phyloP scores from a whole-genome alignment of 495 filamentous ascomycete species.

The Jackrogersella multiformis region DNA sequence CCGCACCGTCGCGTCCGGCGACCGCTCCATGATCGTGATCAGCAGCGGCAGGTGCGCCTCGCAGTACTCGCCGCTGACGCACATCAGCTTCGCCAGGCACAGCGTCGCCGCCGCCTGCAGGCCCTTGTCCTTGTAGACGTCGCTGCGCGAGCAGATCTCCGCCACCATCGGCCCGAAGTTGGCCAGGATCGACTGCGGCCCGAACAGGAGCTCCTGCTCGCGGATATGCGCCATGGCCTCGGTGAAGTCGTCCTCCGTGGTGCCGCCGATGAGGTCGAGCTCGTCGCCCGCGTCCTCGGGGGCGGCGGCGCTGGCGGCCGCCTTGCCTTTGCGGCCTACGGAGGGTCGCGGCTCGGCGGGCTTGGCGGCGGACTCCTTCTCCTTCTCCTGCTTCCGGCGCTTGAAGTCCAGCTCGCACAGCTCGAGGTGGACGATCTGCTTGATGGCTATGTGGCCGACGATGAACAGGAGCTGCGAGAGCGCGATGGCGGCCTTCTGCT shows the following conservation, averaged over 20 bases:
- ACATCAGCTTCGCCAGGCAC: conserved; percentile 99
- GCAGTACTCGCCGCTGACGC: conserved; percentile 93
- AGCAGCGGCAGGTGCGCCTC: conserved; percentile 91
- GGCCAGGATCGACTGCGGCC: conserved; percentile 81
- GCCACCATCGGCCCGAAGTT: conserved; percentile 90
- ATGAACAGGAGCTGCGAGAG: conserved; percentile 94
- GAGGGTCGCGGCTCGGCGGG: conserved; percentile 49
- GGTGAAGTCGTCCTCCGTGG: conserved; percentile 97
- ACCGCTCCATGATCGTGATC: conserved; percentile 97
- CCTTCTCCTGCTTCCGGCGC: conserved; percentile 90
- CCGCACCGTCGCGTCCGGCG: conserved; percentile 85
- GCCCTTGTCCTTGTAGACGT: conserved; percentile 82
- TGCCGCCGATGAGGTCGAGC: conserved; percentile 95
- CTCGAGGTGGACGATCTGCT: conserved; percentile 99
- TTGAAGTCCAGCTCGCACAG: conserved; percentile 98
- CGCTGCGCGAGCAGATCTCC: conserved; percentile 95
- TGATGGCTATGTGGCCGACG: conserved; percentile 95
- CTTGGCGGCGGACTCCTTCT: conserved; percentile 69
- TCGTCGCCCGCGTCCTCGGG: conserved; percentile 76
- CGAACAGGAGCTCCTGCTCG: conserved; percentile 92
- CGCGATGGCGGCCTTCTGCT: conserved; percentile 71
- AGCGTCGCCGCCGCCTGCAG: conserved; percentile 93
- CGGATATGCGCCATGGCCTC: conserved; percentile 95
- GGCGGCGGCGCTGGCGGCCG: conserved; percentile 29
- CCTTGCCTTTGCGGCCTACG: conserved; percentile 62